These are phyloP conservation scores for Stentor roeselii DNA, from an alignment of 73 alveolate species.

Conservation along the genomic window DNA sequence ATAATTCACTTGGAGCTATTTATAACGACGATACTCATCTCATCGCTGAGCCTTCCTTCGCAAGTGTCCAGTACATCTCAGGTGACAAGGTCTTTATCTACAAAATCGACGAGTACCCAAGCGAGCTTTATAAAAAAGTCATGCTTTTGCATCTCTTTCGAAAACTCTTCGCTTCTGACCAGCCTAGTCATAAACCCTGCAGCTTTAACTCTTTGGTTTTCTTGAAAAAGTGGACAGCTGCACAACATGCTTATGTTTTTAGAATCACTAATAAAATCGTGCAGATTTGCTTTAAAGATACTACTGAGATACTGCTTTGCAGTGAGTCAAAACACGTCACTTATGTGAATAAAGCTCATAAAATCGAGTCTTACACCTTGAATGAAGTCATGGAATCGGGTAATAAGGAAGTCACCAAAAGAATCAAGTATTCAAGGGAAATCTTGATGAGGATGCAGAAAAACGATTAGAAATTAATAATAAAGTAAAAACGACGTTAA, in stretches of 20 bases:
- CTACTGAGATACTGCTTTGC: constrained; percentile 86
- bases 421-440: constrained; percentile 93
- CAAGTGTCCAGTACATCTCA: constrained; percentile 36
- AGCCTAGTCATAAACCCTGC: background rate
- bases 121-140: constrained; percentile 51
- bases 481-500: no score
- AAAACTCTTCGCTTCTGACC: constrained; percentile 39
- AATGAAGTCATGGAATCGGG: constrained; percentile 82
- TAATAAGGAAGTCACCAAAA: constrained; percentile 91
- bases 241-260: constrained; percentile 95
- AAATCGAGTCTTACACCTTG: constrained; percentile 79
- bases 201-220: constrained; percentile 40
- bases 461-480: background rate
- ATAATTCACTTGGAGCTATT: constrained; percentile 42
- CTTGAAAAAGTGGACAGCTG: constrained; percentile 94
- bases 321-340: constrained; percentile 89
- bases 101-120: constrained; percentile 39
- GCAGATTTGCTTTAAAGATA: constrained; percentile 94
- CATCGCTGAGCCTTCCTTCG: constrained; percentile 29
- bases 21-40: constrained; percentile 49
- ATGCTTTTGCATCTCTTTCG: constrained; percentile 46
- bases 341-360: constrained; percentile 94
- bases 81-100: constrained; percentile 49
- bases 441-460: constrained; percentile 80
- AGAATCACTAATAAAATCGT: constrained; percentile 94